A percentile compares a stretch with the other conserved stretches of the same genome.
Conservation (phyloP, 129 eudicot species). For the Calendula officinalis region DNA sequence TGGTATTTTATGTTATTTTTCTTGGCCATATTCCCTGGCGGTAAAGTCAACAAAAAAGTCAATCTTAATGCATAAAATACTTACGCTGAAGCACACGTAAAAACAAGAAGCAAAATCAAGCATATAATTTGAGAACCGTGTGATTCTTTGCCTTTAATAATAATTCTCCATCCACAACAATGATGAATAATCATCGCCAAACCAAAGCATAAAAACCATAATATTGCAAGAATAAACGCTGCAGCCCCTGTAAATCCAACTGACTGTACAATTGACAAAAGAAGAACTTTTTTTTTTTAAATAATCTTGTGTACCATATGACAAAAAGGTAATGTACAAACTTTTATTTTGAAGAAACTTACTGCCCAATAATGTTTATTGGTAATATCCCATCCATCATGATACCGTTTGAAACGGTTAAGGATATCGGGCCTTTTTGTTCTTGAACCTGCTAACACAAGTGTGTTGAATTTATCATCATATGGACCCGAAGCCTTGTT, state of each 20-base stretch:
- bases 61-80: constrained; percentile 8
- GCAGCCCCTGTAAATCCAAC: constrained; percentile 92
- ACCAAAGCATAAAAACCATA: constrained; percentile 83
- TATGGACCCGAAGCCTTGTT: constrained; percentile 54
- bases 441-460: constrained; percentile 69
- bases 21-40: too few species aligned
- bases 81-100: constrained; percentile 86
- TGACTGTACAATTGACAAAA: constrained; percentile 51
- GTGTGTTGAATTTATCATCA: constrained; percentile 40
- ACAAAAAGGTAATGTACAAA: neutral
- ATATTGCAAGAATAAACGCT: constrained; percentile 66
- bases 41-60: too few species aligned
- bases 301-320: neutral
- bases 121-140: constrained; percentile 53
- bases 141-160: constrained; percentile 52
- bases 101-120: constrained; percentile 57
- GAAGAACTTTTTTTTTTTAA: neutral
- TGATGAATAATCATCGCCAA: constrained; percentile 68
- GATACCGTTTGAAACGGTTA: constrained; percentile 50
- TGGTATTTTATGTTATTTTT: too few species aligned
- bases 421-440: constrained; percentile 82
- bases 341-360: constrained; percentile 31
- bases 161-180: constrained; percentile 78
- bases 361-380: constrained; percentile 95
- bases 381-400: constrained; percentile 84